Evolutionary conservation across 306 rosid genomes (phyloP), one percentile per base, ranked within the genome.

Genomic region (Acacia acuminata): DNA sequence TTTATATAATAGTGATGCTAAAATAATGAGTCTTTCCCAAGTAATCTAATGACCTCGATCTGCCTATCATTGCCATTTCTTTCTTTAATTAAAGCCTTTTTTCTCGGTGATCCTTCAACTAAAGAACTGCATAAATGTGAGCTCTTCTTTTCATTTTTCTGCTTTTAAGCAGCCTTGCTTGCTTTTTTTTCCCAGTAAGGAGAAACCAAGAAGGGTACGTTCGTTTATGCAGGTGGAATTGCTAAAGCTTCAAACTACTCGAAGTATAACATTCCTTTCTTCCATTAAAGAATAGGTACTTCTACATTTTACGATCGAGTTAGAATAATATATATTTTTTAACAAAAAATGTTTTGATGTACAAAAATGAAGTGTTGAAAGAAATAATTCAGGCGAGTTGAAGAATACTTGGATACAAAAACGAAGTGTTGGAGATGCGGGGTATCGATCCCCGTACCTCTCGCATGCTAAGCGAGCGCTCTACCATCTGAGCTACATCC

Each of bases 401-500:
- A n/a, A n/a, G n/a, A n/a, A n/a, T n/a, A n/a, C n/a, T n/a, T n/a
- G n/a, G n/a, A n/a, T n/a, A n/a, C n/a, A n/a, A n/a, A n/a, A n/a
- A n/a, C n/a, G n/a, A n/a, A n/a, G 27, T 27, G 27, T 27, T 27
- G 93, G 88, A 89, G 91, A 89, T 81, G 94, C 88, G 85, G 93
- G 91, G 94, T 86, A 89, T 88, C 90, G 90, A 89, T 89, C 90
- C 93, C 90, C 86, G 84, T 84, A 75, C 93, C 90, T 91, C 89
- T 91, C 89, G 90, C 94, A 89, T 89, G 91, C 90, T 86, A 91
- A 91, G 93, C 91, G 89, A 89, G 91, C 90, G 88, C 95, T 88
- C 90, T 88, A 91, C 95, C 95, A 91, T 86, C 90, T 91, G 90
- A 89, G 91, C 93, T 89, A 91, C 90, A 88, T 91, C 95, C 63